Conservation (phyloP, 2,329 filamentous ascomycete genomes). For the Alternaria longipes region DNA sequence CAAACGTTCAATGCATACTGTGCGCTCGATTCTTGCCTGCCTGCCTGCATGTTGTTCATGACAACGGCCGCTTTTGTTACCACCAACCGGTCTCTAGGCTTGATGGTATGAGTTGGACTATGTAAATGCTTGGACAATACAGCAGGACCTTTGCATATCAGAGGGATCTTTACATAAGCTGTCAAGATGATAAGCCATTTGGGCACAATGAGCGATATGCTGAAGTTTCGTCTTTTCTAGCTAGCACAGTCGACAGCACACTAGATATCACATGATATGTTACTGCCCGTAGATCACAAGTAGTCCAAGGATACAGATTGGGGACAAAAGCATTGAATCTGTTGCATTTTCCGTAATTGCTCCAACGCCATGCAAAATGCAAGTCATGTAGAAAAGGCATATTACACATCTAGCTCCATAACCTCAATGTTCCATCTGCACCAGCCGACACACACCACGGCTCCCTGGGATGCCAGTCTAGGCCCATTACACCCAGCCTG, state of each 20-base stretch:
- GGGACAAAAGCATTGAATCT: neutral
- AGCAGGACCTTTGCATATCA: too few relatives aligned
- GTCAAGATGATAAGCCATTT: too few relatives aligned
- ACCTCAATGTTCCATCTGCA: slow-evolving; percentile 87
- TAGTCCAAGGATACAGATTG: neutral
- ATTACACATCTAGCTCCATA: slow-evolving; percentile 67
- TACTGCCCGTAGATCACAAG: neutral
- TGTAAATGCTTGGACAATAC: neutral
- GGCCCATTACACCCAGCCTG: slow-evolving; percentile 87
- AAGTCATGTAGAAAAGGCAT: neutral
- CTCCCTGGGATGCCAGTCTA: slow-evolving; percentile 95
- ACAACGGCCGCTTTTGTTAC: too few relatives aligned
- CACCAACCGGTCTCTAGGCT: too few relatives aligned
- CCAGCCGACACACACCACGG: slow-evolving; percentile 95
- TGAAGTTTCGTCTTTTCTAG: neutral
- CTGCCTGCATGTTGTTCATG: too few relatives aligned
- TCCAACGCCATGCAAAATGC: slow-evolving; percentile 10
- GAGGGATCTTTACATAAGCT: neutral
- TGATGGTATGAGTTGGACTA: too few relatives aligned
- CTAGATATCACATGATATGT: neutral
- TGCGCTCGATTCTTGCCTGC: too few relatives aligned
- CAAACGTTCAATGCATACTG: too few relatives aligned
- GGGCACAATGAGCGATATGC: neutral
- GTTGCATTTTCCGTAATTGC: slow-evolving; percentile 3
- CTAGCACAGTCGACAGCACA: neutral